Base-by-base conservation (phyloP, 768 basidiomycete genomes). In the Peribolospora kevripleyi region DNA sequence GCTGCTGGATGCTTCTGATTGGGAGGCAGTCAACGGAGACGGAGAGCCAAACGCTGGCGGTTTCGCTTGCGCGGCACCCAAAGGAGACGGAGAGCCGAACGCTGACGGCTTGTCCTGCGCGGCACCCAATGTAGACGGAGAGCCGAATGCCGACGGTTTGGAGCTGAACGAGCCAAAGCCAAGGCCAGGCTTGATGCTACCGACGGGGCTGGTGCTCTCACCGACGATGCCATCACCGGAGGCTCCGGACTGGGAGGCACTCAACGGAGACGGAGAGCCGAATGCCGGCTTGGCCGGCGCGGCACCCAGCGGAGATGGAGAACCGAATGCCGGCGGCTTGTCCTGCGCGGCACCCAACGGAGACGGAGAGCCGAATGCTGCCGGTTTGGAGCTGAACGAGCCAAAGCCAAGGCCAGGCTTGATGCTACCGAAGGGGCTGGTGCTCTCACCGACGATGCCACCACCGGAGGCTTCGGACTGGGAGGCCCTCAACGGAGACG, bases 31-130 rank as follows among this genome's bases (percentile, higher is more conserved):
- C 25, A 25, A 25, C 25, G 25, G 25, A 25, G 25, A 25, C 25
- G 25, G 25, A 25, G 25, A 25, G 25, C 25, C 25, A 25, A 25
- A 25, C 25, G 25, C 25, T 25, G 25, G 25, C 25, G 25, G 25
- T 25, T 25, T 25, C 25, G 25, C 25, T 25, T 25, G 25, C 8
- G 43, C 37, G 52, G 39, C 45, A 36, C 60, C 55, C 42, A 59
- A 53, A n/a, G 55, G 38, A 8, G 59, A 54, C 4, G 52, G 6
- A 5, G 57, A 51, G 38, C 54, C 56, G 53, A 59, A 56, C 7
- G 54, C 51, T 25, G 25, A 25, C 25, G 25, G 25, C 25, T 25
- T 25, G 25, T 25, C 25, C 25, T 25, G 25, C 25, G 25, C 58
- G 8, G 53, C 25, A 7, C 55, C 55, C 3, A 52, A 51, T 38